A percentile compares a stretch with the other conserved stretches of the same genome.
These are phyloP conservation scores for Panaeolus cyanescens DNA, from an alignment of 768 basidiomycete species.

Conservation along the genomic window DNA sequence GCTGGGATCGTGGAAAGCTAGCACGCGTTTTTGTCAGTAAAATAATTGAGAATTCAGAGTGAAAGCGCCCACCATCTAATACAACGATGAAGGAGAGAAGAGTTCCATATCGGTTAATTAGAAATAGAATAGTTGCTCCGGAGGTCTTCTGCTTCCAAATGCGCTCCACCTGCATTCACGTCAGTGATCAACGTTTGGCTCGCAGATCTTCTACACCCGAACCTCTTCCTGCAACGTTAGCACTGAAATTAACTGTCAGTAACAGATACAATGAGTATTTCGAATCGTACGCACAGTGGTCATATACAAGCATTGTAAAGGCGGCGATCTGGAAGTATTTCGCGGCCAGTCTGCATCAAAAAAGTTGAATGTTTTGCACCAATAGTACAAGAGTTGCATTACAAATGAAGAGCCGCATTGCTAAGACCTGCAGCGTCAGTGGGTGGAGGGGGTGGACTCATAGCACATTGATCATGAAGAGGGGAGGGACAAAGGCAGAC, in stretches of 20 bases:
- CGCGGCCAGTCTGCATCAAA: slow-evolving; percentile 5
- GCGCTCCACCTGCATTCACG: slow-evolving; percentile 22
- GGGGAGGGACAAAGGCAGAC: neutral
- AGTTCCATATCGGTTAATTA: slow-evolving; percentile 30
- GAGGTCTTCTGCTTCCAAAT: slow-evolving; percentile 28
- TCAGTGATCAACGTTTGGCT: neutral
- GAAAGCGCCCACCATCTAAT: slow-evolving; percentile 8
- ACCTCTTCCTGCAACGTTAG: neutral
- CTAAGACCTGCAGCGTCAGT: neutral
- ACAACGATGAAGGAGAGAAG: slow-evolving; percentile 23
- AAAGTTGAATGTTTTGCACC: neutral
- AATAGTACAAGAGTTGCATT: neutral
- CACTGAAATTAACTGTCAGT: neutral
- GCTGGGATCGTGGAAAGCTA: neutral
- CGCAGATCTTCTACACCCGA: neutral
- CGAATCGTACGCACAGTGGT: slow-evolving; percentile 21
- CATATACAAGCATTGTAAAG: slow-evolving; percentile 21
- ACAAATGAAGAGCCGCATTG: slow-evolving; percentile 6
- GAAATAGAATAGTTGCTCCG: slow-evolving; percentile 26
- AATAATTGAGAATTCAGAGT: too few relatives aligned
- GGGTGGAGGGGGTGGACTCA: neutral
- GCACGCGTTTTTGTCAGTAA: neutral
- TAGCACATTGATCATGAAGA: neutral
- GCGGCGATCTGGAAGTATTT: slow-evolving; percentile 23
- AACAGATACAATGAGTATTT: too few relatives aligned